Conservation (phyloP, 805 yeast species). For the Cyberlindnera bimundalis region DNA sequence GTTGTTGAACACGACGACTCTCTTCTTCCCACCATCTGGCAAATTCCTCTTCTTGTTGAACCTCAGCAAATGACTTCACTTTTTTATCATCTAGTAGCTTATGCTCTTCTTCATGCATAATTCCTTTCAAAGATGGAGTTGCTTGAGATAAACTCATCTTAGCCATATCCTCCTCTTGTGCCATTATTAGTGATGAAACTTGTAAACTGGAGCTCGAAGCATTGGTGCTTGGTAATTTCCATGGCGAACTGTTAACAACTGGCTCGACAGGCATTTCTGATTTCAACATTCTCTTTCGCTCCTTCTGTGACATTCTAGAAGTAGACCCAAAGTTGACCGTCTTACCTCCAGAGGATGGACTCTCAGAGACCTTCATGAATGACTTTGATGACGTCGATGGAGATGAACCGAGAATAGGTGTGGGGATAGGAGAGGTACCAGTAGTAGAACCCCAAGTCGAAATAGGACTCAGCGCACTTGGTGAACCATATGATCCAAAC, state of each 20-base stretch:
- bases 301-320: conserved; percentile 48
- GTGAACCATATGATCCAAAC: conserved; percentile 8
- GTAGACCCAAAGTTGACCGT: neutral
- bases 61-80: conserved; percentile 55
- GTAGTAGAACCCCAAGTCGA: conserved; percentile 11
- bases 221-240: conserved; percentile 20
- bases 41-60: conserved; percentile 79
- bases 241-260: conserved; percentile 11
- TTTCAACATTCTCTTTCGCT: conserved; percentile 44
- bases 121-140: conserved; percentile 38
- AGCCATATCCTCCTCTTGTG: conserved; percentile 21
- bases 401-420: conserved; percentile 11
- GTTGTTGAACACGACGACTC: conserved; percentile 56
- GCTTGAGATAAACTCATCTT: neutral
- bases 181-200: conserved; percentile 19
- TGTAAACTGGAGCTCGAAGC: conserved; percentile 7
- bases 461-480: conserved; percentile 9
- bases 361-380: conserved; percentile 8
- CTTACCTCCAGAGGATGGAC: neutral
- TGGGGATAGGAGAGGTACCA: neutral
- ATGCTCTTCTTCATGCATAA: conserved; percentile 45
- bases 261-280: conserved; percentile 3
- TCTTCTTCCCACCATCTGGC: conserved; percentile 88
- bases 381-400: conserved; percentile 7
- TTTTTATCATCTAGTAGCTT: conserved; percentile 33